Conservation (phyloP, 2,329 filamentous ascomycete genomes). For the Gnomoniopsis smithogilvyi region DNA sequence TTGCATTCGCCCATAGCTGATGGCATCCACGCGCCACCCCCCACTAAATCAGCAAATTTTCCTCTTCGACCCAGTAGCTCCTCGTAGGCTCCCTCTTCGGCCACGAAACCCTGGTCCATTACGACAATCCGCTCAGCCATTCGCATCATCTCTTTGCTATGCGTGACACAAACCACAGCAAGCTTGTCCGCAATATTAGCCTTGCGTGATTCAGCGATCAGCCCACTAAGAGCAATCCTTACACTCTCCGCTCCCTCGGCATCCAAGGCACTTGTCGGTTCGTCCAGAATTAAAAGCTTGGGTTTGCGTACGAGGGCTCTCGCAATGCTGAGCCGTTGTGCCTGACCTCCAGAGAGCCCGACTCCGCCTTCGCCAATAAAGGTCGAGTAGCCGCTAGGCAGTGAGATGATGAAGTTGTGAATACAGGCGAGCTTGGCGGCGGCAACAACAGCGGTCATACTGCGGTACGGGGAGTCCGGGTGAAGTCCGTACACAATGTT, state of each 20-base stretch:
- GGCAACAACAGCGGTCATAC: slow-evolving; percentile 38
- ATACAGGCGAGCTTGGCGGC: slow-evolving; percentile 63
- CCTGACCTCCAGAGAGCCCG: slow-evolving; percentile 74
- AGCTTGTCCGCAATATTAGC: slow-evolving; percentile 36
- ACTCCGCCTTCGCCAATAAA: slow-evolving; percentile 74
- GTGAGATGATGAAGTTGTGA: slow-evolving; percentile 70
- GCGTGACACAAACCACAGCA: slow-evolving; percentile 79
- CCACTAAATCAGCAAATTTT: slow-evolving; percentile 47
- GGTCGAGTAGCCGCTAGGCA: slow-evolving; percentile 71
- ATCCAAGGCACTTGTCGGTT: slow-evolving; percentile 82
- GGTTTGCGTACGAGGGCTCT: slow-evolving; percentile 72
- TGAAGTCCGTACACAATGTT: slow-evolving; percentile 82
- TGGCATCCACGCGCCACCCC: slow-evolving; percentile 26
- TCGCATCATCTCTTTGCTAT: slow-evolving; percentile 82
- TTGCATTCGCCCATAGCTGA: not conserved
- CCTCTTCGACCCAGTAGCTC: slow-evolving; percentile 49
- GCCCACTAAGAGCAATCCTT: slow-evolving; percentile 54
- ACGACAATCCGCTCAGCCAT: slow-evolving; percentile 72
- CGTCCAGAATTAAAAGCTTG: slow-evolving; percentile 75
- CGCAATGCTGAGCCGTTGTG: slow-evolving; percentile 78
- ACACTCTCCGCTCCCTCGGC: slow-evolving; percentile 62
- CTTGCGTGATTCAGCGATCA: slow-evolving; percentile 38
- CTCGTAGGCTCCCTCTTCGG: slow-evolving; percentile 64
- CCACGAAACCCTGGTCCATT: slow-evolving; percentile 63
- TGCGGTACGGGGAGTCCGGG: slow-evolving; percentile 48